phyloP scores from a whole-genome alignment of 2,329 filamentous ascomycete species.

The Simplicillium aogashimaense region DNA sequence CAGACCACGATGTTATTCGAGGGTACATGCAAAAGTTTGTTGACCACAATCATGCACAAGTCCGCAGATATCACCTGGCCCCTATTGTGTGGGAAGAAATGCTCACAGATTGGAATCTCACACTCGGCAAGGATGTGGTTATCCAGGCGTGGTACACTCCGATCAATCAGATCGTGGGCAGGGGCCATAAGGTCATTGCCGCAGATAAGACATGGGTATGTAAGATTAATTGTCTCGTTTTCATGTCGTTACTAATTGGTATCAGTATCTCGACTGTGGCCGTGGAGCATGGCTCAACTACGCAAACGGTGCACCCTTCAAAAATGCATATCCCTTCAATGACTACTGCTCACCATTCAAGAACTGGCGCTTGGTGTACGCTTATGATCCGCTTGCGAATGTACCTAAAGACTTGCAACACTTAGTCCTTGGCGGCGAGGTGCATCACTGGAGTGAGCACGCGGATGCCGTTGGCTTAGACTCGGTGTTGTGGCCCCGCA shows the following conservation, averaged over 20 bases:
- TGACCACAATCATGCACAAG: constrained; percentile 55
- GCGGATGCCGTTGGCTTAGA: constrained; percentile 65
- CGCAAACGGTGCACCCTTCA: constrained; percentile 35
- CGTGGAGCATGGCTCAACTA: constrained; percentile 72
- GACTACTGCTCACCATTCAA: constrained; percentile 77
- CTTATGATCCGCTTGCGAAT: constrained; percentile 61
- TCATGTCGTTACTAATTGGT: constrained; percentile 23
- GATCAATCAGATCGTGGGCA: constrained; percentile 45
- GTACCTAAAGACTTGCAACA: constrained; percentile 51
- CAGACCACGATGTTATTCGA: constrained; percentile 51
- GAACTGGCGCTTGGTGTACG: constrained; percentile 74
- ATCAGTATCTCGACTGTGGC: constrained; percentile 72
- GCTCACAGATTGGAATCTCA: constrained; percentile 67
- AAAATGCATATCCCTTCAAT: constrained; percentile 56
- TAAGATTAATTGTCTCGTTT: constrained; percentile 23
- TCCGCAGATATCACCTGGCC: constrained; percentile 53
- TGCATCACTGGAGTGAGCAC: constrained; percentile 72
- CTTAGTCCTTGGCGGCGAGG: constrained; percentile 71
- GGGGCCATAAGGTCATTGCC: constrained; percentile 61
- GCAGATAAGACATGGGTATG: constrained; percentile 71
- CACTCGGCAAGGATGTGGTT: constrained; percentile 58
- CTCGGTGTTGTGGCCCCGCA: constrained; percentile 66
- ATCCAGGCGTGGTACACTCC: constrained; percentile 67
- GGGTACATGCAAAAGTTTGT: constrained; percentile 72
- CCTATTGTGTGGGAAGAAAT: constrained; percentile 89